A percentile compares a stretch with the other conserved stretches of the same genome.
phyloP scores from a whole-genome alignment of 1,284 basidiomycete genomes.

The Ganoderma leucocontextum region DNA sequence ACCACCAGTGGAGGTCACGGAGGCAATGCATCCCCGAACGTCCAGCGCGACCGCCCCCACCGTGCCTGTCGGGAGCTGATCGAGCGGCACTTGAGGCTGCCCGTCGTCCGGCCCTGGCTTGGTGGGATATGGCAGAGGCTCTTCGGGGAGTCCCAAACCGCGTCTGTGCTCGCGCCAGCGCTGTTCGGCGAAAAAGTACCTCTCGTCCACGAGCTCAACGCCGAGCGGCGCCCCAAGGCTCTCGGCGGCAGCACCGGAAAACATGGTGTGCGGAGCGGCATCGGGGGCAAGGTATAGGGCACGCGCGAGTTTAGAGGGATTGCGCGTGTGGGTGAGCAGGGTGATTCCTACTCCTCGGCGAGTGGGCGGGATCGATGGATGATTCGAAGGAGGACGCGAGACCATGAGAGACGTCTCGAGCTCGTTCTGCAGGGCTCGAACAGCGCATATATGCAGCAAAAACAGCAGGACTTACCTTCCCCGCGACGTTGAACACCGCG shows the following conservation, averaged over 20 bases:
- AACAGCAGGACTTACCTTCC: constrained; percentile 58
- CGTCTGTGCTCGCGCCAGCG: constrained; percentile 80
- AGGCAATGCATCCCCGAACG: constrained; percentile 72
- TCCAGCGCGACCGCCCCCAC: constrained; percentile 88
- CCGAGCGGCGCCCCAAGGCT: constrained; percentile 62
- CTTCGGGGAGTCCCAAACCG: constrained; percentile 75
- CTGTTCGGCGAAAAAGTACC: constrained; percentile 78
- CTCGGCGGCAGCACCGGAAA: constrained; percentile 75
- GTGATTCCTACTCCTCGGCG: constrained; percentile 72
- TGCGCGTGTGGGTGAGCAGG: constrained; percentile 71
- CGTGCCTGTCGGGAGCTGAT: constrained; percentile 76
- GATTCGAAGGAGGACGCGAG: constrained; percentile 72
- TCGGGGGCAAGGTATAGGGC: constrained; percentile 72
- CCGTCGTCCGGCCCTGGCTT: constrained; percentile 30
- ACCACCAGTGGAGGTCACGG: constrained; percentile 83
- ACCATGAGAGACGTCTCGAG: constrained; percentile 83
- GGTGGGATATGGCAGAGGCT: constrained; percentile 53
- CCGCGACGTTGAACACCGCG: constrained; percentile 81
- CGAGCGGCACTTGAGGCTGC: constrained; percentile 48
- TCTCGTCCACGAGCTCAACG: constrained; percentile 67
- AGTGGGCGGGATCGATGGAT: constrained; percentile 62
- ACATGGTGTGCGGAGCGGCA: constrained; percentile 69
- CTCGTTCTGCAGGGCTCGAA: constrained; percentile 62
- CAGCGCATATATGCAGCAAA: neutral
- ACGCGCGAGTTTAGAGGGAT: constrained; percentile 77